Evolutionary conservation across 306 rosid genomes (phyloP).

Genomic region (Inga leiocalycina): DNA sequence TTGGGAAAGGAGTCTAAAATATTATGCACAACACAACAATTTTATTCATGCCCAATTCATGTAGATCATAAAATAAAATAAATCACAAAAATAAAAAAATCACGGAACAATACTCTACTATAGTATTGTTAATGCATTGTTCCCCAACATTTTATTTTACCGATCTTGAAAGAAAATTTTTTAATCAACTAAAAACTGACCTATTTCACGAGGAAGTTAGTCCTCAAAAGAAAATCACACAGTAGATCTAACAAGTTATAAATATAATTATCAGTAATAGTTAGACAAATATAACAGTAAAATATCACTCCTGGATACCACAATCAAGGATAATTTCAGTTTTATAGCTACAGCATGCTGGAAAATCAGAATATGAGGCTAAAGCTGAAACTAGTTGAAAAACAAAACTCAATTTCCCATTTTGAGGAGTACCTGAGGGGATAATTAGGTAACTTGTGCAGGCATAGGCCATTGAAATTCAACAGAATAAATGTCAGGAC

Average conservation of each 20-base stretch:
- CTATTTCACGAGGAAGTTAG: neutral
- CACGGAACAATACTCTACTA: conserved; percentile 12
- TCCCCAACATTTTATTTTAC: neutral
- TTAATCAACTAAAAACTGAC: neutral
- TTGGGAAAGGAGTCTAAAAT: neutral
- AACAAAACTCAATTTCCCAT: neutral
- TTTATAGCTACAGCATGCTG: neutral
- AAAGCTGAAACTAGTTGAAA: neutral
- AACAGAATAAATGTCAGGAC: neutral
- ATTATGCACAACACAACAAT: conserved; percentile 1
- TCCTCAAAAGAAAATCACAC: neutral
- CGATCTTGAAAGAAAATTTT: neutral
- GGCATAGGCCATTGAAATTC: neutral
- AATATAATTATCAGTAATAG: neutral
- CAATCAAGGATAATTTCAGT: neutral
- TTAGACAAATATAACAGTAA: neutral
- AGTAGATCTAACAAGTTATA: neutral
- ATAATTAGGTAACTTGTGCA: neutral
- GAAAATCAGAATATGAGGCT: neutral
- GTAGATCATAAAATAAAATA: neutral
- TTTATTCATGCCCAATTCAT: neutral
- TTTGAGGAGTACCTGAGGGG: neutral
- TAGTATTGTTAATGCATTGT: neutral
- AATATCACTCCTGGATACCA: neutral
- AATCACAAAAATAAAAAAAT: neutral